Base-by-base conservation (phyloP, 2,329 filamentous ascomycete genomes). In the Fusarium annulatum region DNA sequence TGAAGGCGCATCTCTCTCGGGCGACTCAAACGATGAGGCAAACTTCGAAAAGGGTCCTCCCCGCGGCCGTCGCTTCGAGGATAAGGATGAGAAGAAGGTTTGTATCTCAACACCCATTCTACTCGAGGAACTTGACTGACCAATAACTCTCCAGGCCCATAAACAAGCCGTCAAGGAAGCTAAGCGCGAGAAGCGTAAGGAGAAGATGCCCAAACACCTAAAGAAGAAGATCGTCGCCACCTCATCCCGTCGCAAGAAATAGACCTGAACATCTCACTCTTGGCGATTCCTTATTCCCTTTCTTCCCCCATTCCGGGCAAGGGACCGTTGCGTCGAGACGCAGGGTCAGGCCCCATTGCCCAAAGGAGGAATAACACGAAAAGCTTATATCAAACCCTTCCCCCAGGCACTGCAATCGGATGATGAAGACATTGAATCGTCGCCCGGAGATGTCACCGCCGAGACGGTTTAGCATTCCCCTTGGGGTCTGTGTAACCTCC, bases 201-300 rank as follows among this genome's bases (percentile, higher is more conserved):
- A 94, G 8, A 99, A 99, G 87, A 97, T 99, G 84, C 96, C 96
- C 1, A 99, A 99, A 85, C 91, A 97, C 80, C 75, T 97, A 39
- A 99, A 99, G 88, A 98, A 98, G 87, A 94, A 93, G 81, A 83
- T 97, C 65, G 89, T 97, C 33, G 88, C 87, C 63, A 86, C 86
- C 71, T 87, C 88, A 21, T 86, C 89, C 63, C 86, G 90, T 75
- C 90, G 88, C 79, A 92, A 93, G 85, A 92, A 89, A 81, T 88
- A 85, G 78, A 81, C 56, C 12, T 63, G 23, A 56, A 26, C 8
- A 55, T 10, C 5, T 18, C 38, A 38, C 10, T 39, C 49, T 36
- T 53, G 58, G 41, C 58, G 26, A 63, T 34, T 39, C 39, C 33
- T 34, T 36, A 36, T 52, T 52, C 49, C 33, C 49, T 52, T 52